phyloP scores from a whole-genome alignment of 345 rosid species.

The Salix viminalis region DNA sequence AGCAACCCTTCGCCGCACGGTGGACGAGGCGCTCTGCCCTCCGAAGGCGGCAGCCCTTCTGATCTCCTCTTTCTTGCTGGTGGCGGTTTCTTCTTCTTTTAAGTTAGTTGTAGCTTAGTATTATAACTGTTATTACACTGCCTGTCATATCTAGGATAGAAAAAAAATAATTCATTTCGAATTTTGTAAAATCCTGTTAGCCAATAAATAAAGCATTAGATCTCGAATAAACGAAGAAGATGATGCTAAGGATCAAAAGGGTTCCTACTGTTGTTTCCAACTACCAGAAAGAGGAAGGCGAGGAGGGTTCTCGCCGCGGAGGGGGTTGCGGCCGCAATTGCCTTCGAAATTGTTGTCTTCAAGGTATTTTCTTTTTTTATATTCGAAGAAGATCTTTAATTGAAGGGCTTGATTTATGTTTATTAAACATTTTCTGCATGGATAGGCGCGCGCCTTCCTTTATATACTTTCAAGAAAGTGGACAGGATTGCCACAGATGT shows the following conservation, averaged over 20 bases:
- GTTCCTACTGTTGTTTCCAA: conserved; percentile 84
- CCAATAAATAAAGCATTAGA: not conserved
- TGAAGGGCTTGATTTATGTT: not conserved
- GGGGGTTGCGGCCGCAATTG: conserved; percentile 83
- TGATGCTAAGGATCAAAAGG: conserved; percentile 82
- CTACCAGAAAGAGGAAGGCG: conserved; percentile 70
- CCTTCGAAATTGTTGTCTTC: conserved; percentile 62
- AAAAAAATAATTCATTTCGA: too few species aligned
- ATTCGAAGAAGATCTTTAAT: not conserved
- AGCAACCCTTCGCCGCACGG: conserved; percentile 99
- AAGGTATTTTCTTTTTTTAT: conserved; percentile 35
- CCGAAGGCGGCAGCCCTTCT: conserved; percentile 99
- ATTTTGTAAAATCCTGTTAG: not conserved
- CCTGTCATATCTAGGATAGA: not conserved
- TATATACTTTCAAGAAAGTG: conserved; percentile 61
- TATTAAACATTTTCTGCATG: not conserved
- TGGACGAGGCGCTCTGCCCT: conserved; percentile 99
- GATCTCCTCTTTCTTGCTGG: conserved; percentile 99
- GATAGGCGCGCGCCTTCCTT: conserved; percentile 67
- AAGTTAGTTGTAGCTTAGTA: conserved; percentile 1
- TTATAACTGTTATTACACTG: not conserved
- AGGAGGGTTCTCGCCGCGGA: conserved; percentile 44
- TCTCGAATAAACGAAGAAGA: conserved; percentile 1
- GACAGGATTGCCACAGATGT: conserved; percentile 20
- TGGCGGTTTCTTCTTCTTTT: conserved; percentile 51